Evolutionary conservation across 768 basidiomycete species (phyloP), one percentile per base, ranked within the genome.

Genomic region (Collybiopsis confluens): DNA sequence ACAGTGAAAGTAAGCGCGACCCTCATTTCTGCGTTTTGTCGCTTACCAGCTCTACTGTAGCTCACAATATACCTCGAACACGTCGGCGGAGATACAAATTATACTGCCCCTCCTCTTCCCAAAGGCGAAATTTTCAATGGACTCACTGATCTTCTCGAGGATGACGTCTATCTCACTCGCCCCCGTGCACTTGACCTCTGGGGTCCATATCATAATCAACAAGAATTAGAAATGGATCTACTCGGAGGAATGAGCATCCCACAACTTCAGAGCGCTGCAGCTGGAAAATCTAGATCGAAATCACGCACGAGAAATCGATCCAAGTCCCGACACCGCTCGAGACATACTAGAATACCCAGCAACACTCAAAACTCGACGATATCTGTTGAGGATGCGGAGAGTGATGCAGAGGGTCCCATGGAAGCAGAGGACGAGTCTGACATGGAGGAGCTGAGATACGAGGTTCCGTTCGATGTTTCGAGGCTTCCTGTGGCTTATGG

Each of bases 41-140:
- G 30, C 23, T 46, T 45, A 37, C n/a, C 35, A 24, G 28, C 26
- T 38, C 28, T 47, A 11, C 45, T 5, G n/a, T 58, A 88, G 81
- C 71, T 90, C 8, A 80, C 85, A 4, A 75, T 88, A 33, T 75
- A 78, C 59, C 69, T 84, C 52, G 77, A 71, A 47, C 74, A 79
- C 53, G 67, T 81, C 15, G 77, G 77, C 13, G 85, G 85, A 3
- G 78, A 80, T 59, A 68, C 73, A 6, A 54, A 69, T 27, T 91
- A 81, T 62, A 74, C 73, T 35, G 79, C 86, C 0, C 88, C 88
- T 15, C 81, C 86, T 0, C 76, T 90, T 2, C 82, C 83, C 2
- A 83, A 83, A 58, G 86, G 79, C 56, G 88, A 89, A 63, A 86
- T 90, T 52, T 73, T 88, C 35, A 83, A 78, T 1, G 85, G 85